Evolutionary conservation across 345 rosid species (phyloP).

Genomic region (Sisymbrium altissimum): DNA sequence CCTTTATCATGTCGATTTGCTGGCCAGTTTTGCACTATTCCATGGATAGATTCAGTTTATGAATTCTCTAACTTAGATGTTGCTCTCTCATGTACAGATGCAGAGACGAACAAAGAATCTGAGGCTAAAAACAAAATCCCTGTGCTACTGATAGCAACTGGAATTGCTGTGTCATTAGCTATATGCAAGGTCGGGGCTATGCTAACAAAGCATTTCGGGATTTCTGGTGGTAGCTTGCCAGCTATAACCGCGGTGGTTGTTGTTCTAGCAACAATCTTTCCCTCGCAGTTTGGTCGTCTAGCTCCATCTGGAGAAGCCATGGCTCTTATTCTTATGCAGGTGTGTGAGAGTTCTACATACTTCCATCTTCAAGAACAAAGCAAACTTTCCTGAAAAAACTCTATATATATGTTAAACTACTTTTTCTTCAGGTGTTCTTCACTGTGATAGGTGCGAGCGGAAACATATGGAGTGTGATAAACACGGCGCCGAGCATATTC

Average conservation of each 20-base stretch:
- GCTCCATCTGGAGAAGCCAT: conserved; percentile 90
- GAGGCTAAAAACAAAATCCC: conserved; percentile 49
- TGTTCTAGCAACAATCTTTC: conserved; percentile 65
- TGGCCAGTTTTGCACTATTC: background rate
- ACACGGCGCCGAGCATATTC: conserved; percentile 86
- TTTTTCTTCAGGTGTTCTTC: conserved; percentile 63
- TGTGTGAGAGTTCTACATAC: conserved; percentile 7
- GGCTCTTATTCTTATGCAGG: conserved; percentile 95
- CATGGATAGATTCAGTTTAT: background rate
- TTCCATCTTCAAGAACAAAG: background rate
- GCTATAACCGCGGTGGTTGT: conserved; percentile 75
- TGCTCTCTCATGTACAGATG: conserved; percentile 37
- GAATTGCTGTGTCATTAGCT: conserved; percentile 72
- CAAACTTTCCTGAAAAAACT: background rate
- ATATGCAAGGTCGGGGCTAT: conserved; percentile 71
- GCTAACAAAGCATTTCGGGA: conserved; percentile 49
- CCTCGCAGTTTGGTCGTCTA: conserved; percentile 61
- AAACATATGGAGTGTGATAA: conserved; percentile 72
- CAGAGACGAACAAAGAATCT: conserved; percentile 34
- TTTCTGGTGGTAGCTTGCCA: conserved; percentile 75
- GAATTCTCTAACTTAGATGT: background rate
- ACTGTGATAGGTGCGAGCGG: conserved; percentile 87
- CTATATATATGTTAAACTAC: background rate
- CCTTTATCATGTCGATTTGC: background rate
- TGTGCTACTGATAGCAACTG: conserved; percentile 54